Evolutionary conservation across 75 land plant species (phyloP), one percentile per base, ranked within the genome.

Genomic region (Pinus albicaulis): DNA sequence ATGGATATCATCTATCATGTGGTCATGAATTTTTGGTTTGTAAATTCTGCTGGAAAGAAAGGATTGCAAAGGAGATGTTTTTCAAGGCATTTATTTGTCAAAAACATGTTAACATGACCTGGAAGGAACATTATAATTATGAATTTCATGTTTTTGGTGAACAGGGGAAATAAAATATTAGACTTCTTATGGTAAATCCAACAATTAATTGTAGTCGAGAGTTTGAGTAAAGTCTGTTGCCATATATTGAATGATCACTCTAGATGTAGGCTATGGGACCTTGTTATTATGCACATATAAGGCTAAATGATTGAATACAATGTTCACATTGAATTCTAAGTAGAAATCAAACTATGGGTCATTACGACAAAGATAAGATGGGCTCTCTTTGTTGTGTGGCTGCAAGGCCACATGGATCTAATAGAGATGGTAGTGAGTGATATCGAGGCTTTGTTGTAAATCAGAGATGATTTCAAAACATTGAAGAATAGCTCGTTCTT

Each of bases 341-440:
- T 16, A 55, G 58, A 61, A 77, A 65, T 74, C 38, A 73, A 55
- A 3, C 13, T 44, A 44, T 15, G 74, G 41, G 44, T 63, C n/a
- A 26, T 41, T 24, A 72, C 41, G 72, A 57, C 20, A 82, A 82
- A 80, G 84, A 81, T 82, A 89, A 83, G 71, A 93, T 77, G 94
- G 96, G 96, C 81, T 85, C 96, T 19, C 88, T 93, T 68, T 93
- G 96, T 83, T 93, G 96, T 83, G 96, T 93, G 93, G 93, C 96
- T 48, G 91, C 96, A 64, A 89, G 93, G 90, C 94, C 96, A 84
- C 96, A 91, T 82, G 94, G 86, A 69, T 89, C 95, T 22, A 76
- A 58, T 69, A 60, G 76, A 44, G 66, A 83, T 57, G 79, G 81
- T 57, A 59, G 81, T 28, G 89, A 82, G 14, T 91, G 91, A n/a